phyloP scores from a whole-genome alignment of 1,284 basidiomycete species.

The Gomphus bonarii region DNA sequence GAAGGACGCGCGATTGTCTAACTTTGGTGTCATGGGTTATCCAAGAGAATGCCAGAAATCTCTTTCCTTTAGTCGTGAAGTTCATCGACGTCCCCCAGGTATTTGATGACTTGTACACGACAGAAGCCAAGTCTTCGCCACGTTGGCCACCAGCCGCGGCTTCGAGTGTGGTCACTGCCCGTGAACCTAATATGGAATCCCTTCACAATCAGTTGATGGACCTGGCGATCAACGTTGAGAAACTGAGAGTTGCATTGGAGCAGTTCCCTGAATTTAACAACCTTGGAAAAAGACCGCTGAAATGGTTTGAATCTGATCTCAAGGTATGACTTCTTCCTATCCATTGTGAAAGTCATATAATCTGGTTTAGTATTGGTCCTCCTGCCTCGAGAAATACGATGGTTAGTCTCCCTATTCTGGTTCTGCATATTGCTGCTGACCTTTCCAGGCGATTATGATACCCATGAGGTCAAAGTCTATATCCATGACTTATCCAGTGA shows the following conservation, averaged over 20 bases:
- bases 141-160: not conserved
- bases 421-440: not conserved
- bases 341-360: not conserved
- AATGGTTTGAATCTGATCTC: not conserved
- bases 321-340: not conserved
- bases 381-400: not conserved
- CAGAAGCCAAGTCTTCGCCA: not conserved
- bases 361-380: slow-evolving; percentile 2
- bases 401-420: not conserved
- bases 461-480: not conserved
- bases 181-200: not conserved
- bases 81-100: not conserved
- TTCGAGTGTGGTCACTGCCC: not conserved
- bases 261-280: not conserved
- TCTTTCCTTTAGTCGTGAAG: not conserved
- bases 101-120: not conserved
- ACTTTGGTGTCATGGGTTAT: not conserved
- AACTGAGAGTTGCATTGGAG: not conserved
- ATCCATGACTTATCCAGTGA: slow-evolving; percentile 5
- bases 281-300: not conserved
- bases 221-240: not conserved
- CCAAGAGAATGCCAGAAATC: slow-evolving; percentile 1
- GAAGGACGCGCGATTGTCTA: not conserved
- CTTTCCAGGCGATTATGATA: not conserved
- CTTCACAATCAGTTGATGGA: not conserved